phyloP scores from a whole-genome alignment of 805 yeast genomes.

The Wickerhamiella parazyma region DNA sequence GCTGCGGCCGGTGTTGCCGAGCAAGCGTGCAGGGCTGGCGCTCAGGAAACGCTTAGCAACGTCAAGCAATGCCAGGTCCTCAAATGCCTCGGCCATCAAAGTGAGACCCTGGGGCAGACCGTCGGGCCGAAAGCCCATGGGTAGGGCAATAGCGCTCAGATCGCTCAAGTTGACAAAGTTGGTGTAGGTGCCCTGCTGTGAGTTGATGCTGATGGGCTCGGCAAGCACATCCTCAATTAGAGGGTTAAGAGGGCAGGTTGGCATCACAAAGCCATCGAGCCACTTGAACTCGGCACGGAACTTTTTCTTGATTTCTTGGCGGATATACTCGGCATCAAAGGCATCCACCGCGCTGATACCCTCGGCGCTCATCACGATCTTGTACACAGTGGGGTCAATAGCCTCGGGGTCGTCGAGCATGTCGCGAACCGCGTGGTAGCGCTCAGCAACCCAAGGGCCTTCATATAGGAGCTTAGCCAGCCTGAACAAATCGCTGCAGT shows the following conservation, averaged over 20 bases:
- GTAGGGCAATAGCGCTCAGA: conserved; percentile 79
- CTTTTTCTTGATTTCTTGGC: conserved; percentile 63
- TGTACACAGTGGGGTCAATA: conserved; percentile 71
- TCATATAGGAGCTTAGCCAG: conserved; percentile 83
- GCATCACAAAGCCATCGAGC: conserved; percentile 71
- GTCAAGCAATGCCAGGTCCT: conserved; percentile 79
- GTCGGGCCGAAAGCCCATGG: conserved; percentile 77
- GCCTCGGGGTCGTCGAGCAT: conserved; percentile 59
- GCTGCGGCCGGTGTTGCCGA: conserved; percentile 40
- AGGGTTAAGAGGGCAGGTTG: conserved; percentile 91
- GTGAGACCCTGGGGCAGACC: conserved; percentile 89
- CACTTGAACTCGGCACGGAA: conserved; percentile 40
- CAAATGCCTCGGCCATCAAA: conserved; percentile 62
- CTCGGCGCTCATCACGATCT: conserved; percentile 68
- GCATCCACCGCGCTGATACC: conserved; percentile 69
- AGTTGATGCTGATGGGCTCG: conserved; percentile 75
- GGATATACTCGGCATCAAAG: conserved; percentile 73
- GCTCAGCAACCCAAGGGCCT: conserved; percentile 98
- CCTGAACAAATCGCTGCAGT: conserved; percentile 63
- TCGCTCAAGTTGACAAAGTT: conserved; percentile 93
- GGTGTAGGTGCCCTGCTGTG: conserved; percentile 95
- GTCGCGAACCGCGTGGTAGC: conserved; percentile 70
- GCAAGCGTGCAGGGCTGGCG: conserved; percentile 35
- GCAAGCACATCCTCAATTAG: conserved; percentile 53
- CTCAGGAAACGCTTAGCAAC: conserved; percentile 60